Conservation (phyloP, 148 eudicot species). For the Mesembryanthemum crystallinum region DNA sequence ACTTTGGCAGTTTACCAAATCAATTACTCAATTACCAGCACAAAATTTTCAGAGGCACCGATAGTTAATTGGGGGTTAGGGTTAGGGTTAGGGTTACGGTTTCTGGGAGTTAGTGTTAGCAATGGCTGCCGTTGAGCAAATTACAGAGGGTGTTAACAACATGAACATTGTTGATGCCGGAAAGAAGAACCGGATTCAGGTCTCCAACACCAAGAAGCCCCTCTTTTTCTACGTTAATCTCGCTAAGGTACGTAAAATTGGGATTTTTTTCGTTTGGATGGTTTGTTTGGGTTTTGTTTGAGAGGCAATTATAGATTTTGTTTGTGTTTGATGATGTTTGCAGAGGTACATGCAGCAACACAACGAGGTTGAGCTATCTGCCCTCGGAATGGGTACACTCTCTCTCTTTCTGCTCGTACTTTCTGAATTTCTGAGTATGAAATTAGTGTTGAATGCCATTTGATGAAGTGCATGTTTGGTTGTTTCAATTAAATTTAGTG, state of each 20-base stretch:
- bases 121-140: constrained; percentile 43
- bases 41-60: background rate
- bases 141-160: constrained; percentile 45
- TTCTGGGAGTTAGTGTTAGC: background rate
- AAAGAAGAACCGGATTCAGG: constrained; percentile 63
- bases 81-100: constrained; percentile 29
- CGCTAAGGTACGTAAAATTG: constrained; percentile 41
- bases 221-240: constrained; percentile 72
- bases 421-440: background rate
- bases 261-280: background rate
- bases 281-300: background rate
- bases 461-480: background rate
- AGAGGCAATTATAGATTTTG: background rate
- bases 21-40: background rate
- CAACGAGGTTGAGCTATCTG: constrained; percentile 65
- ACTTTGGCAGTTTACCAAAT: background rate
- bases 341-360: constrained; percentile 66
- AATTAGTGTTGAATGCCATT: background rate
- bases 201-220: constrained; percentile 65
- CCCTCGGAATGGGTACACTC: constrained; percentile 64
- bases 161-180: constrained; percentile 38
- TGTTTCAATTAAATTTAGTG: background rate
- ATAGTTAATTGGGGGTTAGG: constrained; percentile 10
- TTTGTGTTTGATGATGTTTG: constrained; percentile 2
- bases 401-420: background rate